Percentiles rank a stretch among this genome's conserved stretches.
Evolutionary conservation across 495 filamentous ascomycete genomes (phyloP).

Genomic region (Podospora anserina): DNA sequence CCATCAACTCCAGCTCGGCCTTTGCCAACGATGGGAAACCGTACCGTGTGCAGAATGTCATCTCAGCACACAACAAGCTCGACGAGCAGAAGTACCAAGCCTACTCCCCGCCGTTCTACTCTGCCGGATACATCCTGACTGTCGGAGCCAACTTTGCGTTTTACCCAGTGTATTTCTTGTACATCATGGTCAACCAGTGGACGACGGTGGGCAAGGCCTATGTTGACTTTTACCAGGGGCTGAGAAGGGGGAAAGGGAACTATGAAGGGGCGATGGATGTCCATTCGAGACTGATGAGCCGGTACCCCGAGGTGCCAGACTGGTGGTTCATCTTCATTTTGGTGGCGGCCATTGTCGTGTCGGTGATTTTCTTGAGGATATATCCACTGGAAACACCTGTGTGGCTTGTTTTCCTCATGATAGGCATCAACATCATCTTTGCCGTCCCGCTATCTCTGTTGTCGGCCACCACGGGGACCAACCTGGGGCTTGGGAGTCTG

Average conservation of each 20-base stretch:
- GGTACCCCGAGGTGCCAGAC: constrained; percentile 56
- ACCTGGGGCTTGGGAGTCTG: constrained; percentile 32
- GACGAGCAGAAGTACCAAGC: constrained; percentile 48
- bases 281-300: constrained; percentile 57
- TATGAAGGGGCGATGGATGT: constrained; percentile 56
- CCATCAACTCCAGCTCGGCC: constrained; percentile 44
- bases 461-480: constrained; percentile 38
- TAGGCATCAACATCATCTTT: constrained; percentile 39
- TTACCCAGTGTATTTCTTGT: constrained; percentile 54
- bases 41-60: constrained; percentile 55
- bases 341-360: constrained; percentile 46
- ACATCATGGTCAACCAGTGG: constrained; percentile 56
- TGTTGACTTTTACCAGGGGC: constrained; percentile 43
- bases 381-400: constrained; percentile 42
- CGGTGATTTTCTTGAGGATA: constrained; percentile 48
- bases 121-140: constrained; percentile 55
- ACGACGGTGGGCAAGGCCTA: constrained; percentile 29
- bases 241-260: constrained; percentile 44
- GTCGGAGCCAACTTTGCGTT: constrained; percentile 60
- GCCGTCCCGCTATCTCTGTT: constrained; percentile 38
- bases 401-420: constrained; percentile 36
- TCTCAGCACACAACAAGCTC: constrained; percentile 45
- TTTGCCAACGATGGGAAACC: constrained; percentile 54
- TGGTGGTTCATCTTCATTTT: constrained; percentile 58
- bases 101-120: constrained; percentile 61